Conservation (phyloP, 441 rosid genomes). For the Populus tomentosa region DNA sequence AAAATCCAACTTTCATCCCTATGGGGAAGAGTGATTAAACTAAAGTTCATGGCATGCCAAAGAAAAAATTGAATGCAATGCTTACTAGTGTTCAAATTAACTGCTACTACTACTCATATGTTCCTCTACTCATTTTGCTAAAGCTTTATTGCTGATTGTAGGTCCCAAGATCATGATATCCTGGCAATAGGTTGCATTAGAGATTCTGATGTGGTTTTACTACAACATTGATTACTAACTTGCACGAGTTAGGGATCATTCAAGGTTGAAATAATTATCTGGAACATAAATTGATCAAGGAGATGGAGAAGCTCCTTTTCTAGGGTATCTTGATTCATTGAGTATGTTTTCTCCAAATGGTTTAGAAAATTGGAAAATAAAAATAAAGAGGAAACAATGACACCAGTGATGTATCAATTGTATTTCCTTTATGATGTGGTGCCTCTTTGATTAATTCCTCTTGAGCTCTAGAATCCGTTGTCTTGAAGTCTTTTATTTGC, state of each 20-base stretch:
- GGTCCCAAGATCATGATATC: neutral
- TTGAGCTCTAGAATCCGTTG: neutral
- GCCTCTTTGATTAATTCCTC: neutral
- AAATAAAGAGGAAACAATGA: neutral
- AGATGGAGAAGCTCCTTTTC: too few relatives aligned
- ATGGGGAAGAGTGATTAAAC: too few relatives aligned
- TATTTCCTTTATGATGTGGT: neutral
- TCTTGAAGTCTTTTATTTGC: neutral
- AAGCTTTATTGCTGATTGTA: neutral
- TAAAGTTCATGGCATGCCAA: neutral
- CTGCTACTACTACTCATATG: neutral
- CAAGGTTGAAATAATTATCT: too few relatives aligned
- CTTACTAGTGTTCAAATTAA: too few relatives aligned
- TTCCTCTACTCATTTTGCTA: neutral
- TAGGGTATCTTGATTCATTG: too few relatives aligned
- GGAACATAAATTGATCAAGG: too few relatives aligned
- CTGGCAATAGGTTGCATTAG: too few relatives aligned
- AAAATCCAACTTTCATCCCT: neutral
- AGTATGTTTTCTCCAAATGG: neutral
- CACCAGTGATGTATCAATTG: neutral
- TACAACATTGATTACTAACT: too few relatives aligned
- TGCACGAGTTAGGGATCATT: too few relatives aligned
- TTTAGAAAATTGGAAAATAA: neutral
- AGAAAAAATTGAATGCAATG: neutral
- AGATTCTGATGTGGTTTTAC: too few relatives aligned